Evolutionary conservation across 2,329 filamentous ascomycete species (phyloP), one percentile per base, ranked within the genome.

Genomic region (Graphilbum fragrans): DNA sequence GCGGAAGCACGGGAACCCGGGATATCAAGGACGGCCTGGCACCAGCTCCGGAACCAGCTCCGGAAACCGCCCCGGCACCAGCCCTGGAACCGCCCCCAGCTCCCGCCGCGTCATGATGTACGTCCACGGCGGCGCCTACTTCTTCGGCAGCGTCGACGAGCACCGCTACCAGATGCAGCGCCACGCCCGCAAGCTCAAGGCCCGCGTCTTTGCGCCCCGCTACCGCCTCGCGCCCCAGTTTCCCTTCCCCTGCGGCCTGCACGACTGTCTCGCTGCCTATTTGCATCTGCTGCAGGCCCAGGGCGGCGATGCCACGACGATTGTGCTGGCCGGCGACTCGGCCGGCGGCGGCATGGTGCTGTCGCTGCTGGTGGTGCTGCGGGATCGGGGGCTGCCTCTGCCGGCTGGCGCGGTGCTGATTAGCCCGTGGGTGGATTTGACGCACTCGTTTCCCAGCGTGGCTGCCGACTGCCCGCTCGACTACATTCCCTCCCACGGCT

Each of bases 161-260:
- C 92, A 96, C 65, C 80, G 92, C n/a, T 96, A 96, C 62, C 90
- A 96, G 68, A 79, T 98, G 70, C 92, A 98, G 61, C 74, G 90
- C 38, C 88, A 96, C 69, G 92, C 92, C 22, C 74, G 92, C 41
- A 96, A 96, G 63, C 70, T 98, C 46, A 87, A 92, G 60, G 90
- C 87, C 17, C 74, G 87, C 42, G 82, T 95, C 8, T 78, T 96
- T 58, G 87, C 90, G 20, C 83, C 90, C 5, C 70, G 78, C 46
- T 98, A 96, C 59, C 77, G 92, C 33, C 70, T 98, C 23, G 77
- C 92, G 6, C 92, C 90, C 2, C 88, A 96, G 57, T 98, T 90
- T 45, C 92, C 92, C 0, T 98, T 98, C 49, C 92, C 92, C 0
- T 96, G 92, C 54, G 87, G 85, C 22, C 62, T 98, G 8, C 80